Evolutionary conservation across 768 basidiomycete species (phyloP), one percentile per base, ranked within the genome.

Genomic region (Auricularia cornea): DNA sequence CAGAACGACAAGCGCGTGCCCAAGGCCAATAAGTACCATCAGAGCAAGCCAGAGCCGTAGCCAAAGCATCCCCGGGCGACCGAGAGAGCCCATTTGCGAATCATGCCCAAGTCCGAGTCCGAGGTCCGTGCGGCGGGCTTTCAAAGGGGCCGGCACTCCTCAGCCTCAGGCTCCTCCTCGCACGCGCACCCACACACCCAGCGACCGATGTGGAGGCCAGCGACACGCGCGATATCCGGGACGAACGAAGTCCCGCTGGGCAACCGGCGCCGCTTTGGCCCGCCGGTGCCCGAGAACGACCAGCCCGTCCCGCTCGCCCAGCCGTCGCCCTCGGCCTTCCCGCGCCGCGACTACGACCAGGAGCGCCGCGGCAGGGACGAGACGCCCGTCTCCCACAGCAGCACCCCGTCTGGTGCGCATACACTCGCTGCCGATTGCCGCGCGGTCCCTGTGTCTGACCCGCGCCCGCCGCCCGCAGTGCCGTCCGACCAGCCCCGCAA

Each of bases 161-260:
- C 35, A 8, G 10, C 8, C 35, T 38, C 35, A 1, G 10, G 16
- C 2, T 38, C 35, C 35, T 14, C 8, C 35, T 38, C 35, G 10
- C 35, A 38, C 10, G 8, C 35, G 8, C 35, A 38, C 35, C 16
- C 35, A 14, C 35, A 38, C 3, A 8, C 35, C 16, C 35, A 8
- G 35, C 35, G 44, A 48, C 11, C 11, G 6, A 92, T 93, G 91
- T 93, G 91, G 90, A 87, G 87, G 76, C 90, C 90, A 63, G 90
- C 92, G 66, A 92, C 92, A 63, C 86, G 86, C 68, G 88, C 92
- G 76, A 89, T 94, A 31, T 91, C 91, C 41, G 94, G 94, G 63
- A 95, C 94, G 26, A 97, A 97, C 69, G 94, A 96, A 6, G 88
- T 85, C 68, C 94, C 94, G 1, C 84, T 97, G 64, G 92, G 91